Evolutionary conservation across 495 filamentous ascomycete species (phyloP).

Genomic region (Mytilinidion resinicola): DNA sequence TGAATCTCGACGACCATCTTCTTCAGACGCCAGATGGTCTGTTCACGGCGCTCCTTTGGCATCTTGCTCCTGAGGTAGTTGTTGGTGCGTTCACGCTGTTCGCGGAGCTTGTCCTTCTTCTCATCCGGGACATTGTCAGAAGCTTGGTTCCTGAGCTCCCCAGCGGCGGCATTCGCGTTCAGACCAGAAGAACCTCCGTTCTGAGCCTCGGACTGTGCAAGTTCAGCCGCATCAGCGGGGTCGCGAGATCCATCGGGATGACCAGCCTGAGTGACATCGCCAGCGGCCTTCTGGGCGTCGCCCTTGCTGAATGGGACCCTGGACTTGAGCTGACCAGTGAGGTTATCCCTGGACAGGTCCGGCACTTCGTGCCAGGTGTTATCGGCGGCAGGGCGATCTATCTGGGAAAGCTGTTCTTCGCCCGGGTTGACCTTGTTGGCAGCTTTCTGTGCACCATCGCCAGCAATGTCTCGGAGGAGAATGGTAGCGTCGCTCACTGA

Average conservation of each 20-base stretch:
- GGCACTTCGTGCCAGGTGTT: constrained; percentile 93
- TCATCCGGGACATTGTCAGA: constrained; percentile 55
- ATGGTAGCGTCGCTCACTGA: constrained; percentile 80
- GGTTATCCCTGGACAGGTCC: constrained; percentile 60
- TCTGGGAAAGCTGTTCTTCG: constrained; percentile 66
- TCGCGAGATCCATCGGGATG: constrained; percentile 47
- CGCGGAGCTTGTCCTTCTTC: constrained; percentile 51
- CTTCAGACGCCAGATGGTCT: constrained; percentile 87
- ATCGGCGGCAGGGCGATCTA: constrained; percentile 78
- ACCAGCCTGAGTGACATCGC: constrained; percentile 51
- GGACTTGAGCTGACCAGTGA: constrained; percentile 60
- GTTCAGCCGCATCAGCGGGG: constrained; percentile 42
- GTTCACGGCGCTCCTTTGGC: constrained; percentile 89
- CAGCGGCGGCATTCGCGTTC: constrained; percentile 47
- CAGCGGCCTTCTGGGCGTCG: constrained; percentile 49
- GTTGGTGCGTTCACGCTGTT: constrained; percentile 53
- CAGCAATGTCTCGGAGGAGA: constrained; percentile 80
- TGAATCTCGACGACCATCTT: constrained; percentile 98
- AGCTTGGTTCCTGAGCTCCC: constrained; percentile 46
- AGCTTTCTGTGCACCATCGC: constrained; percentile 81
- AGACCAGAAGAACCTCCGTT: constrained; percentile 44
- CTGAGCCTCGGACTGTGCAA: constrained; percentile 43
- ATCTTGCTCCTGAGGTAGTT: constrained; percentile 78
- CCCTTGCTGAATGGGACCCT: constrained; percentile 47
- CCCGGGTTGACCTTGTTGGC: constrained; percentile 70